Base-by-base conservation (phyloP, 2,329 filamentous ascomycete species). In the Xylaria sp. region DNA sequence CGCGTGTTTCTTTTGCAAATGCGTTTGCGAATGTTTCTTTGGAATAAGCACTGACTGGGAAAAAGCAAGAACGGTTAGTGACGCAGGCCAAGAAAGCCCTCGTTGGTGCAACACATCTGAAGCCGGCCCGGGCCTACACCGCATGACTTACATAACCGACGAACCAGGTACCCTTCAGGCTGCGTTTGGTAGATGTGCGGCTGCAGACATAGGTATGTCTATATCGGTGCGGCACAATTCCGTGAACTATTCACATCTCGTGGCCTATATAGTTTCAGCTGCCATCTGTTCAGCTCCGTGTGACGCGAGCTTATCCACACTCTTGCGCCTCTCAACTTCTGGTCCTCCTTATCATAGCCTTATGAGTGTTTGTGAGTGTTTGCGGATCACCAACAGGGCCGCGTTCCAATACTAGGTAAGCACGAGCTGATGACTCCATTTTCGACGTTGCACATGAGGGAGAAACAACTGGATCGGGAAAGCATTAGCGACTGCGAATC, bases 141-240 rank as follows among this genome's bases (percentile, higher is more conserved):
- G 61, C 59, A 63, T 66, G 38, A 42, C 33, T 63, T 56, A 20
- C 59, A 66, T 69, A 66, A 51, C 63, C 59, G 53, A 69, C 44
- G 46, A 66, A 62, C 38, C 23, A 36, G 40, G 57, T 17, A 20
- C 42, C 31, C 40, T 59, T 58, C 48, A 23, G 23, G 38, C 23
- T 59, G 40, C 26, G 36, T 10, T 40, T 6, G 15, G 46, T 26
- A 53, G 63, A 56, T 15, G 38, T 59, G 44, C 48, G 42, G 40
- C 28, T 36, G 38, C 59, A 48, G 54, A 57, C 20, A 23, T 20
- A n/a, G n/a, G n/a, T n/a, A 2, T 44, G 15, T 31, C 23, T 13
- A 13, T 38, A n/a, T 42, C 51, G 20, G 53, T 31, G 51, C 40
- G 46, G 44, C 23, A 44, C 51, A n/a, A 58, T 62, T 58, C n/a